Base-by-base conservation (phyloP, 441 rosid genomes). In the Erodium moschatum region DNA sequence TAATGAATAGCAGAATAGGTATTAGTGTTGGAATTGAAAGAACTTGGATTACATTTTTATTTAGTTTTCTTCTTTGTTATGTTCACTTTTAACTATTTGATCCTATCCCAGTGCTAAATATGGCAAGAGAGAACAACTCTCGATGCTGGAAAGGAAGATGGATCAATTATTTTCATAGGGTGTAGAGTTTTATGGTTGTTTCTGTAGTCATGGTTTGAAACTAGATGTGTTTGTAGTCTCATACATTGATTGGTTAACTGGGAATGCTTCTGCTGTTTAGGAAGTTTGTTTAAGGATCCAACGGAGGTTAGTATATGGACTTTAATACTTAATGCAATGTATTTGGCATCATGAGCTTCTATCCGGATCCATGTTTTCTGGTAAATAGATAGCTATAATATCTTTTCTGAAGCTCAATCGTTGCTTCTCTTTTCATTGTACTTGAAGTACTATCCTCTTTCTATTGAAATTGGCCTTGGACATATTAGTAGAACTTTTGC, bases 211-310 rank as follows among this genome's bases (percentile, higher is more conserved):
- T 50, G n/a, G n/a, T 12, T 15, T 50, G 18, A 50, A 50, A 50
- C 18, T n/a, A 50, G 58, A 13, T 50, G 7, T 5, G n/a, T 50
- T 3, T 50, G 13, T n/a, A 50, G 18, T 50, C 58, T 2, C 5
- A 50, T 7, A 50, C 19, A 15, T 12, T 7, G n/a, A 6, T 40
- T 40, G 11, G 46, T 40, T 40, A 6, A 40, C 46, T 11, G 1
- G 58, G 58, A 50, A 50, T 50, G 18, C 58, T 50, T 12, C 58
- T 50, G 58, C 58, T 50, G 58, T 15, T 15, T 50, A 50, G 58
- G 58, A 50, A 50, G 18, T 50, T 15, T 50, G 19, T 50, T 50
- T 50, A 16, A 13, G 58, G 58, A 11, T 50, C 18, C 12, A 12
- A n/a, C 12, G 56, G 56, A 48, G 12, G 16, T 48, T 48, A 48